Percentiles rank a stretch among this genome's conserved stretches.
Conservation (phyloP, 2,329 filamentous ascomycete genomes). For the Apiospora arundinis region DNA sequence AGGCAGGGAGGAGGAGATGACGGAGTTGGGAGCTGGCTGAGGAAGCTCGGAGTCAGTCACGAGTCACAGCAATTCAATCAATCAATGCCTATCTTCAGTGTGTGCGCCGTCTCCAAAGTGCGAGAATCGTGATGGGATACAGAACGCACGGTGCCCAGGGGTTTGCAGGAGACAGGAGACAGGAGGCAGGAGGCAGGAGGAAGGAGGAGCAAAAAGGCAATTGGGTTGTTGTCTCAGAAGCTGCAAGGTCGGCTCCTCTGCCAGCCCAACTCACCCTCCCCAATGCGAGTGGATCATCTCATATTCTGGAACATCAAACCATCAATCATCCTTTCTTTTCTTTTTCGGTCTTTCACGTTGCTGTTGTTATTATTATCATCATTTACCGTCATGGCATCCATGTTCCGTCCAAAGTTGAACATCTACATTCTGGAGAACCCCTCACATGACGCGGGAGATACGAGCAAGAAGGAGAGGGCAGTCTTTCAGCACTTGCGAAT, state of each 20-base stretch:
- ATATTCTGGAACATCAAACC: slow-evolving; percentile 18
- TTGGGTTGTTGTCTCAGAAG: slow-evolving; percentile 3
- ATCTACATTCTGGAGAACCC: neutral
- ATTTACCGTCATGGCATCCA: neutral
- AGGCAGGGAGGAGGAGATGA: too few species aligned
- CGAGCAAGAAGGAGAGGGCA: neutral
- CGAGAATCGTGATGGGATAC: neutral
- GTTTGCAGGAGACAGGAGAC: too few species aligned
- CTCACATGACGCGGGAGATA: neutral
- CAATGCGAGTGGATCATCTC: slow-evolving; percentile 5
- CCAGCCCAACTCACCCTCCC: neutral
- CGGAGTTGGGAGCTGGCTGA: neutral
- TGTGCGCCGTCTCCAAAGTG: neutral
- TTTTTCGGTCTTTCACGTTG: too few species aligned
- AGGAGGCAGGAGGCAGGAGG: too few species aligned
- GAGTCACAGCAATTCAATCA: too few species aligned
- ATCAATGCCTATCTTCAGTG: too few species aligned
- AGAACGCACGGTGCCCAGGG: neutral
- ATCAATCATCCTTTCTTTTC: slow-evolving; percentile 1
- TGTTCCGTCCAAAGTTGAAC: neutral
- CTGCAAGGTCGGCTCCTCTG: slow-evolving; percentile 4
- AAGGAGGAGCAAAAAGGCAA: neutral
- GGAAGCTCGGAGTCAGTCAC: too few species aligned
- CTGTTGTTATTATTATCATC: neutral
- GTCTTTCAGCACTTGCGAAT: neutral